phyloP scores from a whole-genome alignment of 2,329 filamentous ascomycete genomes.

The Malbranchea cinnamomea region DNA sequence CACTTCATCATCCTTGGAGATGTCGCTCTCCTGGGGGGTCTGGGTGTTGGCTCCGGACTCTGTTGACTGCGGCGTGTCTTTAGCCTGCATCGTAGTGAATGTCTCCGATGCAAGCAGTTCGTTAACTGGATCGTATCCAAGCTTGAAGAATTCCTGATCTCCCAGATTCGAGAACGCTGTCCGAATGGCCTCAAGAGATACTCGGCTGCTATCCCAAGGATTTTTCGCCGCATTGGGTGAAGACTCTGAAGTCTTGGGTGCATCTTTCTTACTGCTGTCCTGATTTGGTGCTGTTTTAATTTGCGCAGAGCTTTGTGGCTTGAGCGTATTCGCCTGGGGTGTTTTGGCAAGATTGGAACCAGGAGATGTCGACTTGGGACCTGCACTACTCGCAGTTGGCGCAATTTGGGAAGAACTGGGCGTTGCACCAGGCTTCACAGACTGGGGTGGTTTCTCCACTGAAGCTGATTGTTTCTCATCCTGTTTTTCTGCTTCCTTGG shows the following conservation, averaged over 20 bases:
- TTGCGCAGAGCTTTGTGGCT: slow-evolving; percentile 11
- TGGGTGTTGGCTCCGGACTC: slow-evolving; percentile 20
- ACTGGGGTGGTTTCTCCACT: slow-evolving; percentile 8
- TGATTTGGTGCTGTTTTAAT: slow-evolving; percentile 15
- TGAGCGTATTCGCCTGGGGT: slow-evolving; percentile 15
- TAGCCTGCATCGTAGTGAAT: slow-evolving; percentile 18
- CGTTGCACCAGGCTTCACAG: slow-evolving; percentile 16
- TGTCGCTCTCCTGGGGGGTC: slow-evolving; percentile 24
- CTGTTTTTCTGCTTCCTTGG: slow-evolving; percentile 11
- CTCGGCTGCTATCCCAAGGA: slow-evolving; percentile 23
- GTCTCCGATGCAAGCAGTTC: slow-evolving; percentile 24
- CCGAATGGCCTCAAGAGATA: slow-evolving; percentile 24
- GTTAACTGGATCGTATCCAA: slow-evolving; percentile 22
- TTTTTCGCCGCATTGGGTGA: slow-evolving; percentile 14
- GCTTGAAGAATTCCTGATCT: slow-evolving; percentile 14
- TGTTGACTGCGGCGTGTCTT: slow-evolving; percentile 25
- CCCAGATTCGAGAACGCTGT: slow-evolving; percentile 22
- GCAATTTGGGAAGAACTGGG: slow-evolving; percentile 19
- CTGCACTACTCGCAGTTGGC: slow-evolving; percentile 20
- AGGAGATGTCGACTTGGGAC: slow-evolving; percentile 19
- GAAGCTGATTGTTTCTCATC: slow-evolving; percentile 11
- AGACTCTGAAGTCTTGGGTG: slow-evolving; percentile 12
- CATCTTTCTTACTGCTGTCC: slow-evolving; percentile 16
- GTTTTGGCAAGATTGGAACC: slow-evolving; percentile 20
- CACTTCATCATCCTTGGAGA: slow-evolving; percentile 18